Evolutionary conservation across 352 stramenopile species (phyloP), one percentile per base, ranked within the genome.

Genomic region (Pythium vanterpoolii): DNA sequence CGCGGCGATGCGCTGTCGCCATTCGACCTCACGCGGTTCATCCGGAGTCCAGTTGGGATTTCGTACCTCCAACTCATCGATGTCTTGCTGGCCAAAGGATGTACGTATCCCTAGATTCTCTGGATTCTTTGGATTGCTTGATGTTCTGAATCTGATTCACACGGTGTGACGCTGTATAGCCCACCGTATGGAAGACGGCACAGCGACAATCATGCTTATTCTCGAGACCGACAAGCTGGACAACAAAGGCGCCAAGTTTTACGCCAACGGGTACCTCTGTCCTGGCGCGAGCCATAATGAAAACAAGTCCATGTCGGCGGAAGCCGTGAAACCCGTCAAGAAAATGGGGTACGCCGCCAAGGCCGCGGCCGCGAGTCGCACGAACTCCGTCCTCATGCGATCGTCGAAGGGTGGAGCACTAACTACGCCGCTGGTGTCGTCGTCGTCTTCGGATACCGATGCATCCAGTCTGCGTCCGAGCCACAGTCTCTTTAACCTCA

Each of bases 41-140:
- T 90, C 45, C 81, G 77, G 42, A 90, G 76, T 1, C 82, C 84
- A 8, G 73, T 91, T 27, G 84, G 80, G 3, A 89, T 92, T 23
- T 91, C 82, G 27, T 94, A 94, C 57, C 61, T 94, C 4, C 78
- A 90, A 38, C 61, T 94, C 33, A 94, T 94, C 68, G 78, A 91
- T 56, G 81, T 90, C 6, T 55, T 93, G 27, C 68, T 93, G 5
- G 75, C 78, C n/a, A 75, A 80, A 73, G 71, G 68, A 66, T 77
- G 77, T 87, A 76, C 42, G 74, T 77, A n/a, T 19, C 5, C 36
- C 6, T 40, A 3, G 10, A 42, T n/a, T n/a, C 62, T 39, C 62
- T 50, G 46, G 49, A 27, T 19, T n/a, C 50, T 33, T 44, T 58
- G 24, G 8, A 56, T 26, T 71, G n/a, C n/a, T 10, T 30, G 4